phyloP scores from a whole-genome alignment of 345 rosid genomes.

The Acer campestre region DNA sequence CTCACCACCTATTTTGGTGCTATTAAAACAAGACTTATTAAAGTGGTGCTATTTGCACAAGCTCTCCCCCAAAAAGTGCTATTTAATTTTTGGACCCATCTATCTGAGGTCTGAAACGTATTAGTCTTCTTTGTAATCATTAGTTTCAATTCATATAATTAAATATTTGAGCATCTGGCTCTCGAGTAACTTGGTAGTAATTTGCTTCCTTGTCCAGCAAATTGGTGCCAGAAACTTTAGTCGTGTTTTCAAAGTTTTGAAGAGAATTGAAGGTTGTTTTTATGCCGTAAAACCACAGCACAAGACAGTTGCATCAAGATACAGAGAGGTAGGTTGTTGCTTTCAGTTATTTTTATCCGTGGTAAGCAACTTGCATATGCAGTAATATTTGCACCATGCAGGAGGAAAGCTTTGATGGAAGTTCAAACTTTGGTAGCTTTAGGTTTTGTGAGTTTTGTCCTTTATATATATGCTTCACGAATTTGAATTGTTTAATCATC shows the following conservation, averaged over 20 bases:
- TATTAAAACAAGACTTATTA: too few relatives aligned
- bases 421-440: slow-evolving; percentile 96
- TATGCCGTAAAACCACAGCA: slow-evolving; percentile 90
- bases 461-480: background rate
- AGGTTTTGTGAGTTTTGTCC: slow-evolving; percentile 50
- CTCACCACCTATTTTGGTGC: too few relatives aligned
- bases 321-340: slow-evolving; percentile 61
- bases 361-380: slow-evolving; percentile 13
- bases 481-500: slow-evolving; percentile 5
- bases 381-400: slow-evolving; percentile 32
- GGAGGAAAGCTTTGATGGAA: slow-evolving; percentile 98
- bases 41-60: too few relatives aligned
- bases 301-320: slow-evolving; percentile 66
- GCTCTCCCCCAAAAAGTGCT: too few relatives aligned
- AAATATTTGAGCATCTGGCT: background rate
- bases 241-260: slow-evolving; percentile 80
- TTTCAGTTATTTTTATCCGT: background rate
- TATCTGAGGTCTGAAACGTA: background rate
- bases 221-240: slow-evolving; percentile 92
- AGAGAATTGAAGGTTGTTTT: slow-evolving; percentile 94
- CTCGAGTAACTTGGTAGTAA: slow-evolving; percentile 10
- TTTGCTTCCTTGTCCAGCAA: slow-evolving; percentile 51
- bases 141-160: background rate
- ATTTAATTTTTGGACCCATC: too few relatives aligned
- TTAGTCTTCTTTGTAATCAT: background rate